Base-by-base conservation (phyloP, 257 asterid species). In the Solanum appendiculatum region DNA sequence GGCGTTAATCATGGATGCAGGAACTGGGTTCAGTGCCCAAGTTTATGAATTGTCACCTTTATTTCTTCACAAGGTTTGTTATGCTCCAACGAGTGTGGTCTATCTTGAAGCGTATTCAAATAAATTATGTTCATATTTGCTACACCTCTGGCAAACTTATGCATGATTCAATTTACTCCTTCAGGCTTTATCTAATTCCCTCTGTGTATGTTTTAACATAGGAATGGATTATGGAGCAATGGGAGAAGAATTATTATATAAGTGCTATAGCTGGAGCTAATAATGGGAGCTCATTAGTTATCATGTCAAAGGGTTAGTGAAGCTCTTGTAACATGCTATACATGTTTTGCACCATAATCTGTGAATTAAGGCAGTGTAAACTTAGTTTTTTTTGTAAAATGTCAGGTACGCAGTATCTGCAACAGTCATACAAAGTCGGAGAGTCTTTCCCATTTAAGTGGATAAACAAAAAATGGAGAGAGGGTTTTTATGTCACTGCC, bases 171-270 rank as follows among this genome's bases (percentile, higher is more conserved):
- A 33, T 78, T 77, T 78, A 78, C 84, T 78, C 60, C 63, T 78
- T 78, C 63, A 42, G 39, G 63, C 84, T 23, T 18, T 56, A 37
- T 23, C 58, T 72, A 83, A 83, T 48, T 73, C 73, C 83, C 34
- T 40, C 21, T n/a, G 70, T 84, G 33, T 81, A 66, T 86, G 29
- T 81, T 33, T 84, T 16, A 29, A 81, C 60, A 31, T 87, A 93
- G 96, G 97, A 94, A 75, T 94, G 96, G 97, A 93, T 94, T 64
- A 90, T 92, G 94, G 97, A 93, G 86, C 93, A 93, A 44, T 94
- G 95, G 97, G 95, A 94, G 89, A 91, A 91, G 88, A 94, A 91
- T 89, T 93, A 85, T 90, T 94, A 92, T 88, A 93, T 93, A 56
- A 94, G 95, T 86, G 93, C 96, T 8, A 87, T 94, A 73, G 96